phyloP scores from a whole-genome alignment of 371 early-diverging fungal species.

The Cokeromyces recurvatus region DNA sequence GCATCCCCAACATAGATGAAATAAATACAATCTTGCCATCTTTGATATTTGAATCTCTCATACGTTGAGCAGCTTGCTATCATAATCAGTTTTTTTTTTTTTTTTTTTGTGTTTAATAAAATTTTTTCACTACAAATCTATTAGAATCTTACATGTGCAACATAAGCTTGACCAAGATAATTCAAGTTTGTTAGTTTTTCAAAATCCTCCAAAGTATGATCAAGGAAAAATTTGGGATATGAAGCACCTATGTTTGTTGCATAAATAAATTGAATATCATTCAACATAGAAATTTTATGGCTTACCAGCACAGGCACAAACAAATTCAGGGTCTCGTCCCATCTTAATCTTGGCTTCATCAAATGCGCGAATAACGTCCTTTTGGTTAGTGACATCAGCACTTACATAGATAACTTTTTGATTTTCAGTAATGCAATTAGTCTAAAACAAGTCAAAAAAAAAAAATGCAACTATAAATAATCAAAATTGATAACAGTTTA shows the following conservation, averaged over 20 bases:
- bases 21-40: slow-evolving; percentile 74
- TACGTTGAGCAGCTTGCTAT: slow-evolving; percentile 63
- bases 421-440: slow-evolving; percentile 14
- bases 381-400: slow-evolving; percentile 58
- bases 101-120: not conserved
- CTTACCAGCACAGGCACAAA: slow-evolving; percentile 80
- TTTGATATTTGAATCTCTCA: slow-evolving; percentile 56
- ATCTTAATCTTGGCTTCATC: slow-evolving; percentile 55
- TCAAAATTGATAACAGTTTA: slow-evolving; percentile 6
- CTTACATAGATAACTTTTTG: slow-evolving; percentile 51
- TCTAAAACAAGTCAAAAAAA: slow-evolving; percentile 1
- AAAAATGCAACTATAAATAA: not conserved
- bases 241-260: slow-evolving; percentile 38
- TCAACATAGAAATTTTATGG: not conserved
- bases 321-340: slow-evolving; percentile 62
- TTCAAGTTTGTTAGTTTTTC: slow-evolving; percentile 66
- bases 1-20: slow-evolving; percentile 70
- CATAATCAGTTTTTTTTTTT: not conserved
- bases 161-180: slow-evolving; percentile 77
- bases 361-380: slow-evolving; percentile 55
- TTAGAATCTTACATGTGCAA: slow-evolving; percentile 59
- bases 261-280: no score
- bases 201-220: slow-evolving; percentile 60
- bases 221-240: slow-evolving; percentile 71
- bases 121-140: no score